Conservation (phyloP, 2,329 filamentous ascomycete genomes). For the Trichophyton benhamiae region DNA sequence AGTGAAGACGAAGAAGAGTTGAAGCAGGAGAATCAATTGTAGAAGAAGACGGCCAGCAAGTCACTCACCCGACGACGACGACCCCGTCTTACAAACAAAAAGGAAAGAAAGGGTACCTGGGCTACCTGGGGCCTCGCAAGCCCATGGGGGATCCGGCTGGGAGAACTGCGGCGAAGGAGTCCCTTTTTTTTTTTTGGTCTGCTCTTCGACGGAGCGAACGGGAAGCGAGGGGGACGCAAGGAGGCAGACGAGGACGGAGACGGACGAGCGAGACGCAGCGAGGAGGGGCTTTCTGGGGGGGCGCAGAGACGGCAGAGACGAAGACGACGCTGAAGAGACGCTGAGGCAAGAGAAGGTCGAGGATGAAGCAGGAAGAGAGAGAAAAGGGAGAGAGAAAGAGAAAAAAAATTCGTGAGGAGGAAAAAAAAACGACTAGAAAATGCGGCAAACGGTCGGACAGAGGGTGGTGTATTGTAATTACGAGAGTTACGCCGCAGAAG, state of each 20-base stretch:
- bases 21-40: slow-evolving; percentile 17
- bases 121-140: background rate
- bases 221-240: slow-evolving; percentile 16
- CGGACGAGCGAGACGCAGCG: no score
- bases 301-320: no score
- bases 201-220: slow-evolving; percentile 14
- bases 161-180: slow-evolving; percentile 6
- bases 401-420: slow-evolving; percentile 12
- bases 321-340: no score
- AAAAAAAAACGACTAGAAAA: slow-evolving; percentile 9
- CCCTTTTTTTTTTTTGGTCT: background rate
- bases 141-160: background rate
- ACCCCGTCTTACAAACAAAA: background rate
- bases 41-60: slow-evolving; percentile 14
- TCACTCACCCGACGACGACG: background rate
- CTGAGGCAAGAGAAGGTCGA: no score
- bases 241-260: slow-evolving; percentile 8
- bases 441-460: slow-evolving; percentile 1
- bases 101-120: slow-evolving; percentile 3
- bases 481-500: background rate
- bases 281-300: no score
- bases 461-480: background rate
- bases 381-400: slow-evolving; percentile 5
- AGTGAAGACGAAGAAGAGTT: slow-evolving; percentile 15
- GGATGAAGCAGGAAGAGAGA: no score